Conservation (phyloP, 768 basidiomycete genomes). For the Rhizopogon vesiculosus region DNA sequence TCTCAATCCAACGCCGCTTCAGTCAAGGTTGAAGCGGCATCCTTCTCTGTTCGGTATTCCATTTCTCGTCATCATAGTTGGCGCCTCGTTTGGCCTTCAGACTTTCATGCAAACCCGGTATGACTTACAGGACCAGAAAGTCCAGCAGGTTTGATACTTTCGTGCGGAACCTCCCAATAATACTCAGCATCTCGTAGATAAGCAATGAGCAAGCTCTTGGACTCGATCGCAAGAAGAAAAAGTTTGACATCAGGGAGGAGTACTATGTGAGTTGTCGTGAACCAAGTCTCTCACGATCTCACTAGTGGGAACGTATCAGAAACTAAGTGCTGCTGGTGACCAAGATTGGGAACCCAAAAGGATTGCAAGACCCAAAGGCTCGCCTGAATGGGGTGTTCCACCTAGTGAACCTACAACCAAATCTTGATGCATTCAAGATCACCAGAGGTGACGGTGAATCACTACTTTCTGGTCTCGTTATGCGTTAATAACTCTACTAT, state of each 20-base stretch:
- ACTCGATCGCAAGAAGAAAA: constrained; percentile 64
- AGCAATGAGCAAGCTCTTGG: constrained; percentile 76
- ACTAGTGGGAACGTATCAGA: constrained; percentile 34
- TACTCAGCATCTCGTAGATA: constrained; percentile 36
- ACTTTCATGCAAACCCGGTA: constrained; percentile 88
- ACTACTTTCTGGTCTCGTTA: neutral
- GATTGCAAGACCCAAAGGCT: constrained; percentile 75
- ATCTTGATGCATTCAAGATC: neutral
- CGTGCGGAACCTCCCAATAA: too few species aligned
- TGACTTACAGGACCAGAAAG: constrained; percentile 79
- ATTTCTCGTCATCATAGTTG: constrained; percentile 81
- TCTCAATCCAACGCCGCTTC: constrained; percentile 34
- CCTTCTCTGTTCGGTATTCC: constrained; percentile 82
- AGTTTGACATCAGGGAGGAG: constrained; percentile 91
- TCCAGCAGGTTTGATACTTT: constrained; percentile 48
- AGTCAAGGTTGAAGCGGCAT: constrained; percentile 46
- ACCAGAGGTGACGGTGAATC: neutral
- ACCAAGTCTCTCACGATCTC: neutral
- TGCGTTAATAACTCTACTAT: too few species aligned
- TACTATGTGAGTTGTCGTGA: constrained; percentile 72
- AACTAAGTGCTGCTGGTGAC: constrained; percentile 55
- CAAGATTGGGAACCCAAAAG: constrained; percentile 87
- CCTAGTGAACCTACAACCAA: constrained; percentile 49
- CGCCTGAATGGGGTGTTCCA: constrained; percentile 93
- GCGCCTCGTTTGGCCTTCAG: constrained; percentile 78